phyloP scores from a whole-genome alignment of 208 protist genomes.

The Acanthamoeba quina region DNA sequence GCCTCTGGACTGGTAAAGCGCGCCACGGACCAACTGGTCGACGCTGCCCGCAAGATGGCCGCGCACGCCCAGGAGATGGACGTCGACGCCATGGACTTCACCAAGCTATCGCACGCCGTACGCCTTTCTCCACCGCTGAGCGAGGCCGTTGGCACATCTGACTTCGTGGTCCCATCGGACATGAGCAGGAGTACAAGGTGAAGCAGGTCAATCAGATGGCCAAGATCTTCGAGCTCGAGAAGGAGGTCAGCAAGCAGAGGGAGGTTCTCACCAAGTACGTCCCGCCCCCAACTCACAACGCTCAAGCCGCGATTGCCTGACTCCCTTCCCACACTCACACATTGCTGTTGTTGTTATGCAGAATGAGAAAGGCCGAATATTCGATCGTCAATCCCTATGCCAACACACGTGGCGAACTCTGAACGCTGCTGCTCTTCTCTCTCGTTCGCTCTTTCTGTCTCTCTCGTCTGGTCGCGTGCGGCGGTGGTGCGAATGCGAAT shows the following conservation, averaged over 20 bases:
- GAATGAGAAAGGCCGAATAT: conserved; percentile 54
- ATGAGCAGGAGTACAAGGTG: conserved; percentile 55
- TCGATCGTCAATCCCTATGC: conserved; percentile 28
- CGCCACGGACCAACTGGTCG: conserved; percentile 56
- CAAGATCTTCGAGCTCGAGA: conserved; percentile 69
- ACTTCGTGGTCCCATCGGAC: neutral
- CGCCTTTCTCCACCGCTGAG: no score
- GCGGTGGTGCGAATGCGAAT: no score
- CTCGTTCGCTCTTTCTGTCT: neutral
- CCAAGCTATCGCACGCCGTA: conserved; percentile 29
- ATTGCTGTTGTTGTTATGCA: neutral
- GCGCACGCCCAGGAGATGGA: neutral
- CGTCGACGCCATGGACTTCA: conserved; percentile 52
- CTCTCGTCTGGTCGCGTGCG: no score
- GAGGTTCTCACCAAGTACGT: conserved; percentile 14
- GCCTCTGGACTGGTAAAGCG: conserved; percentile 55
- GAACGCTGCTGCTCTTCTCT: neutral
- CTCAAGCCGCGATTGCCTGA: no score
- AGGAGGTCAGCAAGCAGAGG: conserved; percentile 52
- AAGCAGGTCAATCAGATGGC: conserved; percentile 50
- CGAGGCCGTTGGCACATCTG: no score
- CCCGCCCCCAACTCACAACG: no score
- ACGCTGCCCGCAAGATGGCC: conserved; percentile 12
- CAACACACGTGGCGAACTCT: neutral
- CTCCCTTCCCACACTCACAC: neutral